Percentiles rank a stretch among this genome's conserved stretches.
These are phyloP conservation scores for Fraxinus xanthoxyloides DNA, from an alignment of 305 asterid species.

Conservation along the genomic window DNA sequence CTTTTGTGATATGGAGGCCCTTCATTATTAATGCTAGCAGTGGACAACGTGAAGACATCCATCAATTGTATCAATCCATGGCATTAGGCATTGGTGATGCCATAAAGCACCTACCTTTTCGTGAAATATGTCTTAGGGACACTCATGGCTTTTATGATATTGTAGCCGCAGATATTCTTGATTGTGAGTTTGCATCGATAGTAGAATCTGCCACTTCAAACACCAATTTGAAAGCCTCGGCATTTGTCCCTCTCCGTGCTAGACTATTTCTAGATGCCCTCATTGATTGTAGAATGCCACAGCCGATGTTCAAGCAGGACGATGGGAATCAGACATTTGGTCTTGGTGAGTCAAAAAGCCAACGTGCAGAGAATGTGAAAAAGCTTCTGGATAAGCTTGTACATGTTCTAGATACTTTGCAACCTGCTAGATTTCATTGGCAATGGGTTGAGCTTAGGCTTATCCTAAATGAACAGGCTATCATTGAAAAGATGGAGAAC, in stretches of 20 bases:
- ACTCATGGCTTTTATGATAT: conserved; percentile 69
- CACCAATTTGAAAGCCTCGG: conserved; percentile 61
- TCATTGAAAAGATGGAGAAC: conserved; percentile 75
- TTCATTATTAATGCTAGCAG: conserved; percentile 48
- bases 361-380: conserved; percentile 60
- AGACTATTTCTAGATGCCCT: conserved; percentile 87
- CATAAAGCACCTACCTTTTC: conserved; percentile 86
- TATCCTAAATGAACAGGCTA: conserved; percentile 87
- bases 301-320: conserved; percentile 45
- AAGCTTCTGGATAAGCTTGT: conserved; percentile 73
- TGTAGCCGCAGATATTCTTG: conserved; percentile 70
- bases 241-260: conserved; percentile 92
- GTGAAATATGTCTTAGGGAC: conserved; percentile 51
- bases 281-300: conserved; percentile 76
- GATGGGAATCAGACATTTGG: conserved; percentile 51
- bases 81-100: conserved; percentile 62
- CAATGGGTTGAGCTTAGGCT: conserved; percentile 98
- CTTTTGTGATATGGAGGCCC: conserved; percentile 85
- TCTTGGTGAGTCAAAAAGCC: conserved; percentile 64
- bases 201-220: conserved; percentile 65
- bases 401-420: conserved; percentile 79
- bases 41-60: conserved; percentile 76
- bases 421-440: conserved; percentile 99
- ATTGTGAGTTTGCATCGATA: conserved; percentile 75
- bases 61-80: conserved; percentile 63